A percentile compares a stretch with the other conserved stretches of the same genome.
These are phyloP conservation scores for Colletotrichum liriopes DNA, from an alignment of 2,329 filamentous ascomycete genomes.

Conservation along the genomic window DNA sequence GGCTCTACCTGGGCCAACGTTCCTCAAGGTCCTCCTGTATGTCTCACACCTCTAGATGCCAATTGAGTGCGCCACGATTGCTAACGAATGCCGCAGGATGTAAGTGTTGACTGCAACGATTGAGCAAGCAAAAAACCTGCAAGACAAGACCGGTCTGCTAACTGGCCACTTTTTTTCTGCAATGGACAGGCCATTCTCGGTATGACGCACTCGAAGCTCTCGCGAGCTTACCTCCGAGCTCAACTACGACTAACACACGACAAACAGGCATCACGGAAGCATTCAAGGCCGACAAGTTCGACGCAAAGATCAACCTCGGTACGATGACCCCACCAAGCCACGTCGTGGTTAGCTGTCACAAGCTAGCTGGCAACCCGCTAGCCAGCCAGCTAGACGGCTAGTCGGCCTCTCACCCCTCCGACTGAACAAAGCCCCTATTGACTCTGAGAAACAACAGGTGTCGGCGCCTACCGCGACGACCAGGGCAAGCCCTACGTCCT, in stretches of 20 bases:
- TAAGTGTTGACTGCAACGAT: slow-evolving; percentile 47
- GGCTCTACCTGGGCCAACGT: slow-evolving; percentile 93
- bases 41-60: slow-evolving; percentile 54
- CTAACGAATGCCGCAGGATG: slow-evolving; percentile 54
- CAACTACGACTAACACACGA: slow-evolving; percentile 46
- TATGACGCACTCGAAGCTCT: slow-evolving; percentile 58
- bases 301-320: slow-evolving; percentile 98
- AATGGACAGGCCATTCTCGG: slow-evolving; percentile 80
- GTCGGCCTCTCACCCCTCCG: slow-evolving; percentile 7
- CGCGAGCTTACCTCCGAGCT: slow-evolving; percentile 12
- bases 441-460: slow-evolving; percentile 69
- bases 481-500: slow-evolving; percentile 98
- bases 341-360: slow-evolving; percentile 22
- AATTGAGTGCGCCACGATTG: slow-evolving; percentile 50
- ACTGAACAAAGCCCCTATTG: neutral
- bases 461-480: slow-evolving; percentile 98
- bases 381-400: slow-evolving; percentile 14
- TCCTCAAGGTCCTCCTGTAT: slow-evolving; percentile 92
- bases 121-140: neutral
- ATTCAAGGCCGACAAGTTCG: slow-evolving; percentile 96
- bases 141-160: slow-evolving; percentile 31
- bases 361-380: slow-evolving; percentile 22
- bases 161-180: slow-evolving; percentile 44
- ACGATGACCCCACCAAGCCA: slow-evolving; percentile 50
- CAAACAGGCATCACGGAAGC: slow-evolving; percentile 90